Evolutionary conservation across 257 asterid genomes (phyloP).

Genomic region (Plantago major): DNA sequence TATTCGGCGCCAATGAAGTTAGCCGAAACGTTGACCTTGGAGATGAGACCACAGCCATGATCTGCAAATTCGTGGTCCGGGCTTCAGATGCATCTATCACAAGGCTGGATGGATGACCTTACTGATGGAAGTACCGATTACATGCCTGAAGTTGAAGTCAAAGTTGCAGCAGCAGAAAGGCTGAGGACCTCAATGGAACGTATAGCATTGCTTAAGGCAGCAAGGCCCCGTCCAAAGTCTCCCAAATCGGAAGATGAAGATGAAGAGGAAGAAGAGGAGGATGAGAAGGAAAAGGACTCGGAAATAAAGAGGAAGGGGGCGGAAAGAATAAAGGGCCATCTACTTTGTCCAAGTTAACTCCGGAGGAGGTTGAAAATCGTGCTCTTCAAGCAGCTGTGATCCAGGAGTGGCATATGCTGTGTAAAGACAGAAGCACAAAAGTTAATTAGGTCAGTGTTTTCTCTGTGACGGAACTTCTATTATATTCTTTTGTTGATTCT

Average conservation of each 20-base stretch:
- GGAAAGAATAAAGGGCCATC: slow-evolving; percentile 53
- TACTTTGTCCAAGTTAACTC: slow-evolving; percentile 57
- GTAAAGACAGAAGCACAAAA: slow-evolving; percentile 61
- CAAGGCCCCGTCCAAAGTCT: slow-evolving; percentile 57
- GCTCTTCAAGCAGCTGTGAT: slow-evolving; percentile 80
- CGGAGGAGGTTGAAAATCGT: slow-evolving; percentile 84
- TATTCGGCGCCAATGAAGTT: slow-evolving; percentile 86
- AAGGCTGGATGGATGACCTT: slow-evolving; percentile 91
- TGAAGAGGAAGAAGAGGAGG: slow-evolving; percentile 37
- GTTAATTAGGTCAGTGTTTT: slow-evolving; percentile 27
- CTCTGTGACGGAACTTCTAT: background rate
- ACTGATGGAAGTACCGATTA: slow-evolving; percentile 79
- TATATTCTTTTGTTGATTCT: background rate
- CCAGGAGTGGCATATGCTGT: slow-evolving; percentile 79
- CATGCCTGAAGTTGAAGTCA: slow-evolving; percentile 92
- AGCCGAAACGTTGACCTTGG: slow-evolving; percentile 89
- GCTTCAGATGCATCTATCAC: slow-evolving; percentile 81
- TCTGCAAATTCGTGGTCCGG: slow-evolving; percentile 83
- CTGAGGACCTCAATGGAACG: slow-evolving; percentile 77
- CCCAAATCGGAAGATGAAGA: slow-evolving; percentile 43
- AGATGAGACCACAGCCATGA: slow-evolving; percentile 89
- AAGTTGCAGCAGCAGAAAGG: slow-evolving; percentile 72
- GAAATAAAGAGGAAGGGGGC: slow-evolving; percentile 31
- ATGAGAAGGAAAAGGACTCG: slow-evolving; percentile 26
- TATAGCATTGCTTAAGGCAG: slow-evolving; percentile 77